phyloP scores from a whole-genome alignment of 2,329 filamentous ascomycete species.

The Fusarium subglutinans region DNA sequence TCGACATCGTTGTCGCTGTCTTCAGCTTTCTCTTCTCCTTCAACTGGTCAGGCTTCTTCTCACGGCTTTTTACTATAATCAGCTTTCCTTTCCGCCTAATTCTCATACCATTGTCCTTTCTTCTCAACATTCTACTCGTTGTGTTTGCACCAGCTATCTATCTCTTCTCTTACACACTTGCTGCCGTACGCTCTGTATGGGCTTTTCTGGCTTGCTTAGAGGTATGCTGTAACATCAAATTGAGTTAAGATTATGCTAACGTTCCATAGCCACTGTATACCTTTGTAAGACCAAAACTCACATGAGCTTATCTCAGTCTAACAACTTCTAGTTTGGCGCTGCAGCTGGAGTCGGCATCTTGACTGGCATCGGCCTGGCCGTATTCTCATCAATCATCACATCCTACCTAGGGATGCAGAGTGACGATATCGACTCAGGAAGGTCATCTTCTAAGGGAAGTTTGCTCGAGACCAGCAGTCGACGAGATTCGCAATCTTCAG shows the following conservation, averaged over 20 bases:
- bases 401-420: conserved; percentile 58
- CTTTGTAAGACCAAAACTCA: conserved; percentile 48
- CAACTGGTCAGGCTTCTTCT: conserved; percentile 42
- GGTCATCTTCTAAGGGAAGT: conserved; percentile 20
- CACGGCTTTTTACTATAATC: conserved; percentile 35
- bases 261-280: conserved; percentile 52
- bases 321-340: conserved; percentile 62
- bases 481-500: conserved; percentile 39
- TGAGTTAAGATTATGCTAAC: not conserved
- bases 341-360: conserved; percentile 74
- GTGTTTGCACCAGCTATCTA: conserved; percentile 52
- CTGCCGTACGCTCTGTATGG: conserved; percentile 35
- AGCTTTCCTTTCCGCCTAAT: conserved; percentile 46
- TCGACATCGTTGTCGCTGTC: conserved; percentile 41
- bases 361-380: conserved; percentile 67
- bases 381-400: conserved; percentile 64
- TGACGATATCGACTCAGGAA: conserved; percentile 19
- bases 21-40: conserved; percentile 42
- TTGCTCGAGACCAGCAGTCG: conserved; percentile 24
- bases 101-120: conserved; percentile 43
- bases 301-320: not conserved
- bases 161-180: conserved; percentile 43
- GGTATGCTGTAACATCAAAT: conserved; percentile 40
- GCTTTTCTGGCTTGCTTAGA: conserved; percentile 48
- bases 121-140: conserved; percentile 42